Base-by-base conservation (phyloP, 305 asterid species). In the Rubia tinctorum region DNA sequence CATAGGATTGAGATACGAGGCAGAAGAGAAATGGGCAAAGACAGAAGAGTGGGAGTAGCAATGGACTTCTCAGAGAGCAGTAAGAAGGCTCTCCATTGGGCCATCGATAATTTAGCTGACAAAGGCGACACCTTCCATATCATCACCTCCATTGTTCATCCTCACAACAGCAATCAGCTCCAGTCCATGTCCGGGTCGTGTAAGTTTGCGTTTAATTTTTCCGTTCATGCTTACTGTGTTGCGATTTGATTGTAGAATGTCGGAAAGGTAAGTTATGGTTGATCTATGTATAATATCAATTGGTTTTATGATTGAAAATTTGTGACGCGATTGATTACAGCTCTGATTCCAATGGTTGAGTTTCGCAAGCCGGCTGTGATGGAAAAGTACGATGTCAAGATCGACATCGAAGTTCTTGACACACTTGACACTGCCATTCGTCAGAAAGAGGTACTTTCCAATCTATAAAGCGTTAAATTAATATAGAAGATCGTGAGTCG, bases 51-150 rank as follows among this genome's bases (percentile, higher is more conserved):
- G 0, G 86, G 87, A 49, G 80, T 85, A 8, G 89, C 96, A 0
- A 83, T 95, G 88, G 97, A 95, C 72, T 95, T 95, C 85, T 95
- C 99, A 0, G 81, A 88, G 84, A 92, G 95, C 86, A 95, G 98
- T 80, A 91, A 86, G 82, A 79, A 82, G 69, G 98, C 96, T 66
- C 77, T 95, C 69, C 81, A 80, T 65, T 95, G 99, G 99, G 87
- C 97, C 10, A 81, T 92, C 71, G 97, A 90, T 45, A 90, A 92
- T 69, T 78, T 95, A 44, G 98, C 98, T 49, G 98, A 89, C 23
- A 82, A 85, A 71, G 99, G 86, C 74, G 99, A 95, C 72, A 86
- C 86, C 6, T 79, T 94, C 58, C 81, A 81, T 78, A 75, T 91
- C 67, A 47, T 94, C 37, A 95, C 90, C 80, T 69, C 87, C 86